Conservation (phyloP, 179 eudicot species). For the Spinacia oleracea region DNA sequence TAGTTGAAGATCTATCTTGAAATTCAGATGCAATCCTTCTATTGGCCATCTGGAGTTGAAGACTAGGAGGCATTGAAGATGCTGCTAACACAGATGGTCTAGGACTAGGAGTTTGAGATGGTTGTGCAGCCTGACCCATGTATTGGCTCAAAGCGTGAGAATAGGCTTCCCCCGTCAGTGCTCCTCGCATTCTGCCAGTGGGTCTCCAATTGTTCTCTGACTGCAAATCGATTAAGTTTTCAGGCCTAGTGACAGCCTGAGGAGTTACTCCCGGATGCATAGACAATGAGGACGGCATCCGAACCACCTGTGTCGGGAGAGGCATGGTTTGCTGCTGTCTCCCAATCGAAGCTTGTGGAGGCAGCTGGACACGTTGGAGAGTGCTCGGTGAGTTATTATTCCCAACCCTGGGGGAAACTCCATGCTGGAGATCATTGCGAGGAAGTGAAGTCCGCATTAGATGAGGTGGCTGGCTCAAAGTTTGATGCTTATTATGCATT, state of each 20-base stretch:
- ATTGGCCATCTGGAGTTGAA: conserved; percentile 22
- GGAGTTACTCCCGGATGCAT: conserved; percentile 30
- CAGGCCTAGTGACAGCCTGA: conserved; percentile 40
- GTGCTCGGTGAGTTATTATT: conserved; percentile 21
- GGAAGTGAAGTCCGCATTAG: conserved; percentile 35
- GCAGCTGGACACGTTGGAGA: conserved; percentile 33
- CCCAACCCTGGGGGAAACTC: conserved; percentile 26
- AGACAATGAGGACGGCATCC: conserved; percentile 27
- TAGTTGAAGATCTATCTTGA: conserved; percentile 7
- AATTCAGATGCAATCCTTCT: conserved; percentile 27
- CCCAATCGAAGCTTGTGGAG: conserved; percentile 17
- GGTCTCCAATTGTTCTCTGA: conserved; percentile 68
- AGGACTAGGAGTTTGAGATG: conserved; percentile 53
- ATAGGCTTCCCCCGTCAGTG: conserved; percentile 68
- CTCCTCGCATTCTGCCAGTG: conserved; percentile 78
- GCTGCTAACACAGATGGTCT: conserved; percentile 20
- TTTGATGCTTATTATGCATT: conserved; percentile 30
- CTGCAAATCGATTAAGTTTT: conserved; percentile 35
- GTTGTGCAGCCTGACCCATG: conserved; percentile 54
- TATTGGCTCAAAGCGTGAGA: conserved; percentile 61
- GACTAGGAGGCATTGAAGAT: conserved; percentile 8
- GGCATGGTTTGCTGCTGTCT: conserved; percentile 29
- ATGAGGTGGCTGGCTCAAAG: conserved; percentile 47
- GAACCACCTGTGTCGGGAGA: conserved; percentile 34
- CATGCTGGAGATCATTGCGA: conserved; percentile 34